Conservation (phyloP, 257 asterid species). For the Solanum corneliomulleri region DNA sequence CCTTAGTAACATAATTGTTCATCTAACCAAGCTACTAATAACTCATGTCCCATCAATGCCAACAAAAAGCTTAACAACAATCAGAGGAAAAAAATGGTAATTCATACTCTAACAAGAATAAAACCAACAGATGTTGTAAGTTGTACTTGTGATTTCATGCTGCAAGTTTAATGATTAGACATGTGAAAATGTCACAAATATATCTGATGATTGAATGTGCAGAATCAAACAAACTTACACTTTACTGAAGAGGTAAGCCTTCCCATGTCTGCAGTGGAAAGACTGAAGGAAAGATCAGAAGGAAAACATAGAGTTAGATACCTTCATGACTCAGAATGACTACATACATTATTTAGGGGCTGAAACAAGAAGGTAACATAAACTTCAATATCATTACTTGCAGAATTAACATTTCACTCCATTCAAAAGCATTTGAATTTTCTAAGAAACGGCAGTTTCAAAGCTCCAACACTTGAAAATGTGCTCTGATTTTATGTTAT, state of each 20-base stretch:
- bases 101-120: background rate
- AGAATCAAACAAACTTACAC: constrained; percentile 53
- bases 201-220: background rate
- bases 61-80: background rate
- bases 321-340: background rate
- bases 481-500: background rate
- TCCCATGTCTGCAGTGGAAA: constrained; percentile 56
- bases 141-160: background rate
- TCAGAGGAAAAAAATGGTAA: background rate
- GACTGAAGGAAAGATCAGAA: constrained; percentile 28
- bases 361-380: background rate
- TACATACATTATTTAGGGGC: background rate
- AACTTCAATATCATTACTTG: background rate
- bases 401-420: background rate
- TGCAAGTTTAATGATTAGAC: background rate
- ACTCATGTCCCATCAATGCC: background rate
- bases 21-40: background rate
- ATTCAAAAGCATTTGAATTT: background rate
- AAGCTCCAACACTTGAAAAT: background rate
- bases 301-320: constrained; percentile 2
- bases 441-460: background rate
- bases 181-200: background rate
- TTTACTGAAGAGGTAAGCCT: constrained; percentile 69
- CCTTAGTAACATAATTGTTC: background rate
- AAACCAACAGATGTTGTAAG: background rate